phyloP scores from a whole-genome alignment of 345 rosid species.

The Kandelia obovata region DNA sequence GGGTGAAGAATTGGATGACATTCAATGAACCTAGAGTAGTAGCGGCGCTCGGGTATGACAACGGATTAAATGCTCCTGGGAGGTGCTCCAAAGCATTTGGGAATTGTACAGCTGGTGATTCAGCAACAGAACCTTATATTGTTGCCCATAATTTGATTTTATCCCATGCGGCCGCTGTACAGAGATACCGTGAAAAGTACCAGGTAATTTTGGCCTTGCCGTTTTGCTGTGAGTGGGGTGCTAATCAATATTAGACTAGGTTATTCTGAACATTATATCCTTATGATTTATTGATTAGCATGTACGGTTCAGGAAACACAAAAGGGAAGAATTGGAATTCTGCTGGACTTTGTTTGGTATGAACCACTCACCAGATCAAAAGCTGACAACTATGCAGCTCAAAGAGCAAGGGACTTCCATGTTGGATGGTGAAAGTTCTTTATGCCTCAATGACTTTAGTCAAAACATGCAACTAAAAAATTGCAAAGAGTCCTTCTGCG shows the following conservation, averaged over 20 bases:
- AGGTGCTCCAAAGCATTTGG: constrained; percentile 86
- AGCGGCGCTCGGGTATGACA: constrained; percentile 88
- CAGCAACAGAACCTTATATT: constrained; percentile 87
- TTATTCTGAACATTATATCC: too few relatives aligned
- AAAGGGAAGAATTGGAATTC: constrained; percentile 85
- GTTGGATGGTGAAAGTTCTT: constrained; percentile 66
- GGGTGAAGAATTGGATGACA: constrained; percentile 97
- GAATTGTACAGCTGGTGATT: constrained; percentile 75
- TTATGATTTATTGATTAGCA: not conserved
- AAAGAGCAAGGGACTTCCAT: constrained; percentile 94
- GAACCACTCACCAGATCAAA: constrained; percentile 89
- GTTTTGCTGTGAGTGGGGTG: constrained; percentile 8
- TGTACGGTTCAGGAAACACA: constrained; percentile 47
- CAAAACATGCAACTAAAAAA: too few relatives aligned
- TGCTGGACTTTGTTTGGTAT: constrained; percentile 91
- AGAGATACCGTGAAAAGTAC: constrained; percentile 76
- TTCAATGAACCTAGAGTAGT: constrained; percentile 92
- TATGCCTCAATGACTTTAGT: too few relatives aligned
- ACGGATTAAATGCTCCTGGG: constrained; percentile 72
- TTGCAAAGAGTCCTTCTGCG: too few relatives aligned
- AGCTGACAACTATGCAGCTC: constrained; percentile 86
- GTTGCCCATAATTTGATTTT: constrained; percentile 83
- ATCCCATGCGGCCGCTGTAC: constrained; percentile 75
- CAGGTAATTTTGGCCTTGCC: constrained; percentile 29
- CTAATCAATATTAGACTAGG: not conserved